Base-by-base conservation (phyloP, 805 yeast genomes). In the Saturnispora serradocipensis region DNA sequence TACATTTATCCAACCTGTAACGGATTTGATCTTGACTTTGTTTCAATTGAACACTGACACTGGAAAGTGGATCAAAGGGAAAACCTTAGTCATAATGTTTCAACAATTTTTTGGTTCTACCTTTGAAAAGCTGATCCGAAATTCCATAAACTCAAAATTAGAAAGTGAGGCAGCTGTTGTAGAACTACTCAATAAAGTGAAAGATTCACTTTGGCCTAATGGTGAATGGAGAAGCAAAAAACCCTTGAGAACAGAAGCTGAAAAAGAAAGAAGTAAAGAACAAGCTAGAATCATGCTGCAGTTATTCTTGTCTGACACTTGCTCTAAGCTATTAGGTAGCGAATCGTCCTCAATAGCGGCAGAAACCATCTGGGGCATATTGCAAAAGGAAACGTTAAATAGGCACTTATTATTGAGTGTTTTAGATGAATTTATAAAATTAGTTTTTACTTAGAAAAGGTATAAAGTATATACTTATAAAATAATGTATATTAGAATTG, bases 21-120 rank as follows among this genome's bases (percentile, higher is more conserved):
- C 91, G 56, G 95, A 88, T 56, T 62, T 88, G 10, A 74, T 89
- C 48, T 75, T 87, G 18, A 72, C 84, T 0, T 61, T 88, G 1
- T 90, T 90, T 66, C 80, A 86, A 30, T 66, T 87, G 22, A 59
- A 65, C n/a, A 64, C 56, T 16, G 45, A 36, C 5, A 74, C 86
- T 1, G 81, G 80, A 45, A 79, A 81, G 45, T 88, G 96, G 95
- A 66, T 90, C 1, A 71, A 96, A 49, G 97, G 96, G 0, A 72
- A 89, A 43, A 96, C 97, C 0, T 72, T 88, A 8, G 74, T 89
- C 38, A 81, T 88, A 5, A 79, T 90, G 3, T 68, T 90, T 49
- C 97, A 89, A 64, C 96, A 88, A 63, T 66, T 90, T 1, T 73
- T 90, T 38, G 97, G 97, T 0, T 86, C 91, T 2, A 85, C 97